These are phyloP conservation scores for Rhodotorula sp. DNA, from an alignment of 1,284 basidiomycete genomes.

Conservation along the genomic window DNA sequence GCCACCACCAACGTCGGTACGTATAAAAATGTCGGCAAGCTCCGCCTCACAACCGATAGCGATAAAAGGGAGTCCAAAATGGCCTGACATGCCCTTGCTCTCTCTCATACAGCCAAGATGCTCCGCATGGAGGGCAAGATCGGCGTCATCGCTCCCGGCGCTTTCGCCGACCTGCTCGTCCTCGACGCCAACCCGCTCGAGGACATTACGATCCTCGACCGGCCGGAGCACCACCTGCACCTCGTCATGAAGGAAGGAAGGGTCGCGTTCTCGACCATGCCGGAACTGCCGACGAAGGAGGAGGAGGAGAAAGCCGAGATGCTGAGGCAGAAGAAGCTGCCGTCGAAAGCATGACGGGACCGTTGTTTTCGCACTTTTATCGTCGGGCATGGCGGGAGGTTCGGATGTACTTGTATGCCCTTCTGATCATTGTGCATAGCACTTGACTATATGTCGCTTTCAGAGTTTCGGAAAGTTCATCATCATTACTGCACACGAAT, in stretches of 20 bases:
- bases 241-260: slow-evolving; percentile 52
- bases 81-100: neutral
- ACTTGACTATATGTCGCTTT: too few relatives aligned
- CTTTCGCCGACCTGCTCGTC: slow-evolving; percentile 54
- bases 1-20: slow-evolving; percentile 54
- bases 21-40: neutral
- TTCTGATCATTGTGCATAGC: neutral
- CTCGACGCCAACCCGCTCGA: slow-evolving; percentile 55
- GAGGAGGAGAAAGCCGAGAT: slow-evolving; percentile 9
- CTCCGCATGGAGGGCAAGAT: slow-evolving; percentile 50
- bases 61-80: too few relatives aligned
- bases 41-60: too few relatives aligned
- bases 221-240: slow-evolving; percentile 50
- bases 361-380: neutral
- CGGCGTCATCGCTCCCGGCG: slow-evolving; percentile 50
- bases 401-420: neutral
- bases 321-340: slow-evolving; percentile 9
- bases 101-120: slow-evolving; percentile 45
- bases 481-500: too few relatives aligned
- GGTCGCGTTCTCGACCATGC: slow-evolving; percentile 48
- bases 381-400: neutral
- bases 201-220: slow-evolving; percentile 54
- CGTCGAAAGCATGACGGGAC: neutral
- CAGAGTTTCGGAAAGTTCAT: too few relatives aligned
- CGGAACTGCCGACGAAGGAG: slow-evolving; percentile 17